Percentiles rank a stretch among this genome's conserved stretches.
Conservation (phyloP, 805 yeast genomes). For the Candida anglica region DNA sequence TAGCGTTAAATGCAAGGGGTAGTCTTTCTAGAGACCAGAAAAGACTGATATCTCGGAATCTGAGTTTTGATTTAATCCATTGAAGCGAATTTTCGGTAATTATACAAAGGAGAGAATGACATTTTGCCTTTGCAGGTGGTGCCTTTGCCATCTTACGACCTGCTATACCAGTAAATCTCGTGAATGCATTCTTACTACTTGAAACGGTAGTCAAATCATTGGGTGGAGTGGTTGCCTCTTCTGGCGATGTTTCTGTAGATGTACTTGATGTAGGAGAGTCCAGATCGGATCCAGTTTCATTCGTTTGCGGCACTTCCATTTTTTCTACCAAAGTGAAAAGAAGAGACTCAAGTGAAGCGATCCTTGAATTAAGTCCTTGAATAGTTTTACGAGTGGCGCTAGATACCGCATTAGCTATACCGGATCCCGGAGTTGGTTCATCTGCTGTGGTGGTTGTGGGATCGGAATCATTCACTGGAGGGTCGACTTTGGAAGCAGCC, state of each 20-base stretch:
- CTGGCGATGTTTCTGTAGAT: too few species aligned
- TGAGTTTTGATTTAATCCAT: constrained; percentile 23
- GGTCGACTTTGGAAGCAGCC: constrained; percentile 6
- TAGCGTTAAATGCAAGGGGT: background rate
- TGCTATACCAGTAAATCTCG: background rate
- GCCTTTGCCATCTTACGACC: background rate
- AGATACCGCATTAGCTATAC: too few species aligned
- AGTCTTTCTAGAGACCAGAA: constrained; percentile 1
- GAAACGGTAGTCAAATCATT: too few species aligned
- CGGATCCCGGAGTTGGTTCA: background rate
- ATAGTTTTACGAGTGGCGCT: constrained; percentile 3
- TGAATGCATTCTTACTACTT: too few species aligned
- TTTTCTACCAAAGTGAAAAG: constrained; percentile 12
- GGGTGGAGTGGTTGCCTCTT: too few species aligned
- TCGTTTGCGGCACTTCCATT: constrained; percentile 9
- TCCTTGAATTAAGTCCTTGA: constrained; percentile 9
- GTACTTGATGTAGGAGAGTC: too few species aligned
- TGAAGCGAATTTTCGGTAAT: constrained; percentile 25
- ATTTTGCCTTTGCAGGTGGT: background rate
- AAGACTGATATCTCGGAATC: constrained; percentile 1
- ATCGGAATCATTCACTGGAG: constrained; percentile 2
- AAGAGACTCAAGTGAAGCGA: constrained; percentile 12
- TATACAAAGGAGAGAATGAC: constrained; percentile 24
- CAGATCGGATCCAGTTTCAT: too few species aligned
- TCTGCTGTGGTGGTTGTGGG: background rate